Evolutionary conservation across 176 grass and related monocot genomes (phyloP), one percentile per base, ranked within the genome.

Genomic region (Oryza longistaminata): DNA sequence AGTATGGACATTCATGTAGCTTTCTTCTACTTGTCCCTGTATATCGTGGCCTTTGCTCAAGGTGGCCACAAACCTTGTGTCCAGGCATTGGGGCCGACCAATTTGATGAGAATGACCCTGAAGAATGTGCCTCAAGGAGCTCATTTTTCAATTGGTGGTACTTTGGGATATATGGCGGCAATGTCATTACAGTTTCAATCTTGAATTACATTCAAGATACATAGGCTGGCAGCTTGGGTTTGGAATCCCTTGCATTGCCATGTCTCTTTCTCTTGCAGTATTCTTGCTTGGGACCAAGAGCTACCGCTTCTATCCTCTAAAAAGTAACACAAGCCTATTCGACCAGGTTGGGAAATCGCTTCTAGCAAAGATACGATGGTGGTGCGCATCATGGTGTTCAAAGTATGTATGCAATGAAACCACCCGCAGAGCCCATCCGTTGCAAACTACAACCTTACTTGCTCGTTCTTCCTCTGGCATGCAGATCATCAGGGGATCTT

Each of bases 131-230:
- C 50, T 86, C 53, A 6, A 89, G 83, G 76, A 84, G 87, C 71
- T 92, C 87, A 55, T 92, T 89, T 84, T 92, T 92, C 50, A 89
- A 92, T 76, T 92, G 90, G 90, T 92, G 90, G 90, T 92, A 92
- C 39, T 83, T 92, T 76, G 83, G 79, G 12, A 71, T 76, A 14
- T 87, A 69, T 19, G 77, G 78, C 4, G 33, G 79, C 64, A 91
- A 42, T 53, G 25, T 66, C 58, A 6, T 88, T 37, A 85, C 90
- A 55, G 0, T 91, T 65, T 58, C 82, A 21, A 46, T 91, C 65
- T 49, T 91, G 82, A 91, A 85, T 29, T 91, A 92, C 75, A 70
- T 92, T 17, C 83, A 88, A 62, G 90, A 86, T 48, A 80, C 70
- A 55, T 88, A 64, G 68, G 87, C 34, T 92, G 90, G 73, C 50